Base-by-base conservation (phyloP, 1,284 basidiomycete genomes). In the Cryptococcus amylolentus region DNA sequence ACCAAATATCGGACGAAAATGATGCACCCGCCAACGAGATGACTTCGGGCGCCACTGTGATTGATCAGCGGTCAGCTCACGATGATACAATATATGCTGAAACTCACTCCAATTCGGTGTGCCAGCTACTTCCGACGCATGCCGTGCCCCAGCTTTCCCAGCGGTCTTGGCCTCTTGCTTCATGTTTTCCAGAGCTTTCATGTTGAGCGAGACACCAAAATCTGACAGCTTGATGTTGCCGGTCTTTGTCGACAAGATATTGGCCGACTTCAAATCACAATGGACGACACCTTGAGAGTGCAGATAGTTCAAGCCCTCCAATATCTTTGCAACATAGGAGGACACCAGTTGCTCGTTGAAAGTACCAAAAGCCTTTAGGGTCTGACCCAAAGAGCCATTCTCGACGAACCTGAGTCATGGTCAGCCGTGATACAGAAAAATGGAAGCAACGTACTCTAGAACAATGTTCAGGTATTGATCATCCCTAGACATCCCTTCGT, bases 401-500 rank as follows among this genome's bases (percentile, higher is more conserved):
- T 96, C 92, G 45, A 89, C 91, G 75, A 89, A 95, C 71, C 90
- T 93, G 60, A 35, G 27, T 26, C 57, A 49, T 10, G 14, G 45
- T 52, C 27, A 57, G 54, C 23, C 38, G 27, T 13, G 41, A 23
- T 18, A 27, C 47, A 9, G 14, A 3, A 39, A 8, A 27, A 44
- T 0, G 59, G 26, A 1, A n/a, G 18, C n/a, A 47, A 35, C 89
- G 76, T 69, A 93, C 90, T 97, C 93, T 42, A 96, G 84, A 26
- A 96, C 84, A 68, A 97, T 95, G 74, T 86, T 93, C 48, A 97
- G 81, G 28, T 86, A 88, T 67, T 91, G 84, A 45, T 87, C 83
- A 71, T 93, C 91, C 65, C 91, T 80, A n/a, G 86, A 86, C 88
- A 96, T 91, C 39, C 93, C 92, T 76, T 95, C 89, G 70, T 96